Percentiles rank a stretch among this genome's conserved stretches.
These are phyloP conservation scores for Pisolithus microcarpus DNA, from an alignment of 768 basidiomycete species.

Conservation along the genomic window DNA sequence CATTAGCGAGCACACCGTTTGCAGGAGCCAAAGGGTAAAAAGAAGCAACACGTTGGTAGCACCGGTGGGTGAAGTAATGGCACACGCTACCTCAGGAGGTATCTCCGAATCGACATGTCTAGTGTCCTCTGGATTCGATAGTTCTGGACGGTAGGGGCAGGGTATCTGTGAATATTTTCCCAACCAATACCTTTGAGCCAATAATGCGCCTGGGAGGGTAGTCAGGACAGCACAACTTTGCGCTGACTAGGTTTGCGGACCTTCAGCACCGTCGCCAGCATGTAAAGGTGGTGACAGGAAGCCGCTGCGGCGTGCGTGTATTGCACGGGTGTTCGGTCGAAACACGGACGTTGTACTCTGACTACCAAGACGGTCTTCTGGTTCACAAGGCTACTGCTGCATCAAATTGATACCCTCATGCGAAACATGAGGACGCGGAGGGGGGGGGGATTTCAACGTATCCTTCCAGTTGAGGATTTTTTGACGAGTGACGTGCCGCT, in stretches of 20 bases:
- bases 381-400: slow-evolving; percentile 86
- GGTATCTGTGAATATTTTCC: slow-evolving; percentile 73
- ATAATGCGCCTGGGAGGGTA: slow-evolving; percentile 56
- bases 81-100: slow-evolving; percentile 66
- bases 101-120: slow-evolving; percentile 95
- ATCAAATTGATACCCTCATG: slow-evolving; percentile 84
- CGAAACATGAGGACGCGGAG: slow-evolving; percentile 74
- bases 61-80: slow-evolving; percentile 16
- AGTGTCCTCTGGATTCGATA: slow-evolving; percentile 79
- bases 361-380: slow-evolving; percentile 88
- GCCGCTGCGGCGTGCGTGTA: slow-evolving; percentile 67
- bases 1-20: slow-evolving; percentile 76
- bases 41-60: slow-evolving; percentile 24
- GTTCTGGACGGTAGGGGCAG: slow-evolving; percentile 84
- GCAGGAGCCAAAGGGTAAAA: slow-evolving; percentile 82
- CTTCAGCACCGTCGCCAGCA: slow-evolving; percentile 81
- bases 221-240: slow-evolving; percentile 13
- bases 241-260: slow-evolving; percentile 32
- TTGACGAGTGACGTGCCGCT: slow-evolving; percentile 92
- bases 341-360: slow-evolving; percentile 59
- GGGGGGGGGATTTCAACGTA: slow-evolving; percentile 58
- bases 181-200: slow-evolving; percentile 93
- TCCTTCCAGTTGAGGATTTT: slow-evolving; percentile 97
- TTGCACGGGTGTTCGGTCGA: slow-evolving; percentile 71
- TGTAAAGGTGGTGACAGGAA: slow-evolving; percentile 49